A percentile compares a stretch with the other conserved stretches of the same genome.
These are phyloP conservation scores for Chenopodium suecicum DNA, from an alignment of 148 eudicot genomes.

Conservation along the genomic window DNA sequence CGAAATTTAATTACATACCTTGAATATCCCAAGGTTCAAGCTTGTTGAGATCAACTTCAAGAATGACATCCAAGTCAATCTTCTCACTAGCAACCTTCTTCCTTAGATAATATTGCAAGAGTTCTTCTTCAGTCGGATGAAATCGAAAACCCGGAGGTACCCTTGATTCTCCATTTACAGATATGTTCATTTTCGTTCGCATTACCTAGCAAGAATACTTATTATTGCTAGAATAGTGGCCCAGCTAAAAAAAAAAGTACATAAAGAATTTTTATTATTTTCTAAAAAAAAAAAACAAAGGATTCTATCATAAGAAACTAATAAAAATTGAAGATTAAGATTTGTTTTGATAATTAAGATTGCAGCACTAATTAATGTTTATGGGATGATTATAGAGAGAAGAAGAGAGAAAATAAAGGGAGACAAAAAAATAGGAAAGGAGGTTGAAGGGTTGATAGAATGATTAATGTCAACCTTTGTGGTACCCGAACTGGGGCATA, in stretches of 20 bases:
- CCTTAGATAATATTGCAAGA: constrained; percentile 56
- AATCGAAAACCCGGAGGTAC: constrained; percentile 74
- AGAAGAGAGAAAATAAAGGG: neutral
- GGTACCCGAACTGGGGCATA: constrained; percentile 32
- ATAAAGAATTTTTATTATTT: neutral
- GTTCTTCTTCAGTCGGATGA: constrained; percentile 79
- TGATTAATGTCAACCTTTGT: constrained; percentile 32
- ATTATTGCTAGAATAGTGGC: neutral
- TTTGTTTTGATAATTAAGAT: constrained; percentile 6
- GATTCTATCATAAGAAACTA: neutral
- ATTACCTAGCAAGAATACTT: neutral
- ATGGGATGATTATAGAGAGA: neutral
- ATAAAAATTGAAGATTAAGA: neutral
- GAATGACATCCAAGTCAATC: constrained; percentile 65
- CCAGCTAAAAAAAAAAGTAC: constrained; percentile 4
- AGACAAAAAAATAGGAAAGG: constrained; percentile 6
- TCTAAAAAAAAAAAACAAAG: neutral
- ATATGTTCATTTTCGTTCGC: constrained; percentile 49
- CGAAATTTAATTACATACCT: constrained; percentile 30
- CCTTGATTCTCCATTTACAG: constrained; percentile 63
- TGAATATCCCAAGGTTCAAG: constrained; percentile 81
- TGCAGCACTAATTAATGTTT: neutral
- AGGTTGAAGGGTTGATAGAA: constrained; percentile 11
- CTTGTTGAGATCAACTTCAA: constrained; percentile 66
- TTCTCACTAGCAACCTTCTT: constrained; percentile 51